These are phyloP conservation scores for Porogramme epimiltina DNA, from an alignment of 1,284 basidiomycete genomes.

Conservation along the genomic window DNA sequence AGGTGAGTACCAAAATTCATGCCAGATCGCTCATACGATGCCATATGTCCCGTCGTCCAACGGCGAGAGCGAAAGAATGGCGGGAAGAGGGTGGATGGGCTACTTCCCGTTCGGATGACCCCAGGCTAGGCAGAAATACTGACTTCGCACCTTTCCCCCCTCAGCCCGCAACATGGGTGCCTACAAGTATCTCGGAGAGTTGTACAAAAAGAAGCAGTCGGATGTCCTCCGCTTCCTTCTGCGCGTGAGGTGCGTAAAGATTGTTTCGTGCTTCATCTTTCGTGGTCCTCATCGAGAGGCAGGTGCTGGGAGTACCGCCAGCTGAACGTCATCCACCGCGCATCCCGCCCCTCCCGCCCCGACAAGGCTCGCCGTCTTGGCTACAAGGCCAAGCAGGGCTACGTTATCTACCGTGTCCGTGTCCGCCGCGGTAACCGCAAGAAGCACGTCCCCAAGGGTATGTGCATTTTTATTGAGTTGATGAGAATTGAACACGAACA, in stretches of 20 bases:
- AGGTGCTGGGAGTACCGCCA: slow-evolving; percentile 99
- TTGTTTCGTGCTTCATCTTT: not conserved
- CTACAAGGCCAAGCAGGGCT: slow-evolving; percentile 99
- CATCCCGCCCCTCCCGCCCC: slow-evolving; percentile 95
- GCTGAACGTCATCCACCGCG: slow-evolving; percentile 97
- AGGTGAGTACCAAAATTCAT: slow-evolving; percentile 27
- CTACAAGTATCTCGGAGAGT: slow-evolving; percentile 97
- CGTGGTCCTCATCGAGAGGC: slow-evolving; percentile 7
- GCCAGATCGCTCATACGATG: slow-evolving; percentile 15
- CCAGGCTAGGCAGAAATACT: slow-evolving; percentile 11
- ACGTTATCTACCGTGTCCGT: slow-evolving; percentile 96
- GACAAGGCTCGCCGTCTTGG: slow-evolving; percentile 99
- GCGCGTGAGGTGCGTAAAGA: slow-evolving; percentile 82
- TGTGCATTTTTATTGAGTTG: slow-evolving; percentile 16
- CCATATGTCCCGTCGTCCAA: slow-evolving; percentile 4
- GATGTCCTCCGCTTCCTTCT: slow-evolving; percentile 98
- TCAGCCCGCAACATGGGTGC: slow-evolving; percentile 67
- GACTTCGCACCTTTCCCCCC: slow-evolving; percentile 13
- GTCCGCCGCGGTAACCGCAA: slow-evolving; percentile 99
- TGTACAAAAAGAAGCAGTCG: slow-evolving; percentile 95
- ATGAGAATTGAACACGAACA: not conserved
- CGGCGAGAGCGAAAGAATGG: slow-evolving; percentile 13
- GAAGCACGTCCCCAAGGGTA: slow-evolving; percentile 97
- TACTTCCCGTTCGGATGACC: slow-evolving; percentile 27
- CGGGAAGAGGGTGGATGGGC: slow-evolving; percentile 32